A percentile compares a stretch with the other conserved stretches of the same genome.
Conservation (phyloP, 1,284 basidiomycete genomes). For the Agroathelia rolfsii region DNA sequence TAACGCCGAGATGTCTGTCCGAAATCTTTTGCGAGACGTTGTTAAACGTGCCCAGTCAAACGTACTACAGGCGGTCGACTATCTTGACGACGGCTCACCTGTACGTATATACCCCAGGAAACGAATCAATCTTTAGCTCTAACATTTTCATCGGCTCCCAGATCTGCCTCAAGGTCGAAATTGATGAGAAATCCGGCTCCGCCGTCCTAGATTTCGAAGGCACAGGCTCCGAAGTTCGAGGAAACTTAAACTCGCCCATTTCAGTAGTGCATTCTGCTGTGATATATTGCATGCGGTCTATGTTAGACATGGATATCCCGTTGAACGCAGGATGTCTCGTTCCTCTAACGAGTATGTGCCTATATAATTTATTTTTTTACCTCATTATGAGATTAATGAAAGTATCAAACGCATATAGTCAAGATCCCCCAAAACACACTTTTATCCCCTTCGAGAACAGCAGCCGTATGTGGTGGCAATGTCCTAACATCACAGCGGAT, state of each 20-base stretch:
- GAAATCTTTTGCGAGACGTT: conserved; percentile 76
- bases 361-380: conserved; percentile 2
- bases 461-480: conserved; percentile 91
- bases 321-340: conserved; percentile 90
- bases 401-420: conserved; percentile 40
- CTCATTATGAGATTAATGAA: conserved; percentile 9
- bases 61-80: conserved; percentile 62
- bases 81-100: conserved; percentile 84
- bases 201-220: conserved; percentile 89
- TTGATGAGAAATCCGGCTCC: conserved; percentile 67
- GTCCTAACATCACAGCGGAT: conserved; percentile 90
- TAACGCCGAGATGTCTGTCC: conserved; percentile 86
- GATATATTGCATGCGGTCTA: conserved; percentile 91
- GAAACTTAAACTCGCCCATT: conserved; percentile 85
- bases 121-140: not conserved
- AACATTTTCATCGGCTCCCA: conserved; percentile 22
- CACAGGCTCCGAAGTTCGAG: conserved; percentile 82
- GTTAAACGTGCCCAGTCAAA: conserved; percentile 57
- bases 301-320: conserved; percentile 89
- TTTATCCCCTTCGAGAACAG: conserved; percentile 74
- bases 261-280: conserved; percentile 89
- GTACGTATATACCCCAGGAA: too few relatives aligned
- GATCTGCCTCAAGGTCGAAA: conserved; percentile 76
- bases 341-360: conserved; percentile 54
- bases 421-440: conserved; percentile 76